Evolutionary conservation across 73 alveolate genomes (phyloP), one percentile per base, ranked within the genome.

Genomic region (Durusdinium trenchii): DNA sequence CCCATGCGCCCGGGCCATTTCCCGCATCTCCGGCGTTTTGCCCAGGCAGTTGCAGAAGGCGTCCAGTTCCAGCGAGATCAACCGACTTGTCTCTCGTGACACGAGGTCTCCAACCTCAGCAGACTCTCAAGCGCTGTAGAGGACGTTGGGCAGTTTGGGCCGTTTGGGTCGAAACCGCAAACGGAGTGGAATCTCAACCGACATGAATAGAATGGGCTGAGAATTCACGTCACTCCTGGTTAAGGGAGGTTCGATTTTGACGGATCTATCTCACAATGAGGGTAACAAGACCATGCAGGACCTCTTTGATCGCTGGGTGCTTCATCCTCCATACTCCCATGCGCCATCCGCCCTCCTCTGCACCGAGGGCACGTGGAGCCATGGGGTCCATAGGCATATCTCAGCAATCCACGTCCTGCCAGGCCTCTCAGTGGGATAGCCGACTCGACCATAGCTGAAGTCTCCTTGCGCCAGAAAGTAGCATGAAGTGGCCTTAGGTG

Each of bases 341-440:
- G 54, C 60, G 86, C 86, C 60, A 76, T 40, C 42, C 40, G 42
- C 43, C 45, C 86, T 36, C 86, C 86, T 3, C n/a, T n/a, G n/a
- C n/a, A n/a, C n/a, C n/a, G n/a, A n/a, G n/a, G n/a, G n/a, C n/a
- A 57, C 86, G 42, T 76, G 45, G 23, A 3, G 40, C 86, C 86
- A 76, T n/a, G 86, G 86, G 23, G 45, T 43, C 86, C 86, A 76
- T 20, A 76, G 36, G n/a, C 86, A 76, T 57, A 76, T 43, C 42
- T 76, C 86, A 3, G 86, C 86, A 38, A 76, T 76, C 86, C 86
- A 76, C 42, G 86, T 76, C 9, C 45, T 10, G 2, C 86, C 45
- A 51, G 45, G 60, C 86, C 45, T 36, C 86, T 76, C 30, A 23
- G 1, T 5, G 73, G 73, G 73, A 26, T 60, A 60, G 18, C 30